Evolutionary conservation across 1,284 basidiomycete species (phyloP).

Genomic region (Wallemia mellicola): DNA sequence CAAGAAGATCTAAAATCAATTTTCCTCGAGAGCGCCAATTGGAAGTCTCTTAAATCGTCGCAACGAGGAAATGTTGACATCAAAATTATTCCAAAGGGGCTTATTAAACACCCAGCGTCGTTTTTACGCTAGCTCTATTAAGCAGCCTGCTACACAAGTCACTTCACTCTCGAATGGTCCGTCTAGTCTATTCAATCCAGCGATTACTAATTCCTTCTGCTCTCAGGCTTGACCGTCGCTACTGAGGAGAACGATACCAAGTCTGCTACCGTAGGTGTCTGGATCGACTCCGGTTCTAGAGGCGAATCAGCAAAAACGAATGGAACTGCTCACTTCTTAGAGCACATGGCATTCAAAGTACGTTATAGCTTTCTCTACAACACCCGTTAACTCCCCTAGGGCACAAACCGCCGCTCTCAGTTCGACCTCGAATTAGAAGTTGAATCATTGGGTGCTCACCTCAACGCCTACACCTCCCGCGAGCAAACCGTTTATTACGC

Average conservation of each 20-base stretch:
- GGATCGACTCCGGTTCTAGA: conserved; percentile 93
- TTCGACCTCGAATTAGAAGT: conserved; percentile 86
- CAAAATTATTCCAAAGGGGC: background rate
- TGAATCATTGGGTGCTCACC: conserved; percentile 87
- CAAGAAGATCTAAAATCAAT: background rate
- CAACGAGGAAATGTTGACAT: too few relatives aligned
- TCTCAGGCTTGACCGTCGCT: conserved; percentile 35
- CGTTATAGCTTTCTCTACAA: background rate
- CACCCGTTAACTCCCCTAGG: conserved; percentile 19
- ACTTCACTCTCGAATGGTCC: conserved; percentile 62
- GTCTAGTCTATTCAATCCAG: conserved; percentile 44
- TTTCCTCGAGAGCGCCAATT: background rate
- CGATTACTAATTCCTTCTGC: background rate
- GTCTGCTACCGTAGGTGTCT: conserved; percentile 92
- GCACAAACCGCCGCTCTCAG: conserved; percentile 67
- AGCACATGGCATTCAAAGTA: conserved; percentile 49
- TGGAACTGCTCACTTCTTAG: conserved; percentile 94
- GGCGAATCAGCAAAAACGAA: conserved; percentile 82
- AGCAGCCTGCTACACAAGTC: conserved; percentile 51
- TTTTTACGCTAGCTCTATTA: conserved; percentile 38
- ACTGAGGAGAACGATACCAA: conserved; percentile 37
- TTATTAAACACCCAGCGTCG: conserved; percentile 8
- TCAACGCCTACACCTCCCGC: conserved; percentile 94
- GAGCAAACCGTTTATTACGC: conserved; percentile 99
- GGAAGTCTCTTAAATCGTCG: too few relatives aligned